phyloP scores from a whole-genome alignment of 2,329 filamentous ascomycete species.

The Trichoderma sp. region DNA sequence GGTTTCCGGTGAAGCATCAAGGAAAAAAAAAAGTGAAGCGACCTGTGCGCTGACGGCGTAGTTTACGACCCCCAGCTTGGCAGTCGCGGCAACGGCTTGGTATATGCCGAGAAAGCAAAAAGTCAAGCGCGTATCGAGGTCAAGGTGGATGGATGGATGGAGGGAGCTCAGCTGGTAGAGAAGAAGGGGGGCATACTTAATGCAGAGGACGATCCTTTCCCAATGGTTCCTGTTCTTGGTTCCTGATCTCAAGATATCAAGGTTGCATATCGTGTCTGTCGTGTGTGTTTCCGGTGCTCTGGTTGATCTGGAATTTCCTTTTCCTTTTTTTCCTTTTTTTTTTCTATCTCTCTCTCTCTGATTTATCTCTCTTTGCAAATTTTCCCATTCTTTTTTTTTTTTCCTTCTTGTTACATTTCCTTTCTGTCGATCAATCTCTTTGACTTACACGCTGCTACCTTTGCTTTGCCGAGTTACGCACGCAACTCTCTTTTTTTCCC shows the following conservation, averaged over 20 bases:
- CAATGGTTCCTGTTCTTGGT: slow-evolving; percentile 24
- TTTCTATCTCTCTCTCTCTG: slow-evolving; percentile 29
- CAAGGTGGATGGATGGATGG: neutral
- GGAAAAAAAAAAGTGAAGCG: neutral
- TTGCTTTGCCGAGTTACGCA: slow-evolving; percentile 13
- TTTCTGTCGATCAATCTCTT: slow-evolving; percentile 29
- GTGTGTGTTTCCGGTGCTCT: slow-evolving; percentile 30
- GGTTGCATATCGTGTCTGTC: slow-evolving; percentile 28
- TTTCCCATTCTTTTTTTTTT: slow-evolving; percentile 29
- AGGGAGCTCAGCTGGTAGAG: neutral
- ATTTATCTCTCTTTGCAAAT: slow-evolving; percentile 30
- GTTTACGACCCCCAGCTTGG: neutral
- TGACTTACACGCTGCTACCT: slow-evolving; percentile 18
- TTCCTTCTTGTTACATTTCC: slow-evolving; percentile 18
- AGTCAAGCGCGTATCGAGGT: neutral
- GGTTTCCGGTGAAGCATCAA: neutral
- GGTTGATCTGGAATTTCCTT: slow-evolving; percentile 21
- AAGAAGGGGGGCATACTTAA: slow-evolving; percentile 20
- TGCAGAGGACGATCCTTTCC: slow-evolving; percentile 30
- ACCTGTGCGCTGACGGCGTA: neutral
- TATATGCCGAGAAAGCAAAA: neutral
- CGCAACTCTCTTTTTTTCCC: neutral
- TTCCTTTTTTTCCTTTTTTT: slow-evolving; percentile 25
- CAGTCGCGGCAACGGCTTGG: neutral
- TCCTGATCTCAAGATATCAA: slow-evolving; percentile 25